phyloP scores from a whole-genome alignment of 768 basidiomycete genomes.

The Asterophora parasitica region DNA sequence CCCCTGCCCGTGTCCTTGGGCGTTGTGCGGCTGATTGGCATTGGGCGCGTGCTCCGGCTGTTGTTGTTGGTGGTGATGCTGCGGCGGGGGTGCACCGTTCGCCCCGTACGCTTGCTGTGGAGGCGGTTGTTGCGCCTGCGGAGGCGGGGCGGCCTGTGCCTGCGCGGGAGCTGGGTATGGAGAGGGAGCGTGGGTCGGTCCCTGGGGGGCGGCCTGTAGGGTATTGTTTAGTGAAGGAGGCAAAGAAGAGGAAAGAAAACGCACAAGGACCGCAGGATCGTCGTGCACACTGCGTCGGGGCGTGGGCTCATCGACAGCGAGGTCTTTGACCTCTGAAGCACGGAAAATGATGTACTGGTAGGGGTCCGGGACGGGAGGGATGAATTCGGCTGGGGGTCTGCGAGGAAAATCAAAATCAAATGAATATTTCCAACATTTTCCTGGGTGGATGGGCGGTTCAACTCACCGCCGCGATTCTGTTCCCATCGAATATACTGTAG shows the following conservation, averaged over 20 bases:
- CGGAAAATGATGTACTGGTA: conserved; percentile 91
- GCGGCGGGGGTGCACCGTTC: conserved; percentile 22
- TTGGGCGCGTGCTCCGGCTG: conserved; percentile 13
- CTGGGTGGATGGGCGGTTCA: neutral
- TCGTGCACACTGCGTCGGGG: conserved; percentile 65
- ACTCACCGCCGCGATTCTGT: conserved; percentile 78
- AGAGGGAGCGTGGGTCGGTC: conserved; percentile 5
- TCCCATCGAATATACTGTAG: conserved; percentile 78
- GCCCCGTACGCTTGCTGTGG: conserved; percentile 21
- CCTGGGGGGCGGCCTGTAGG: conserved; percentile 11
- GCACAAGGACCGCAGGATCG: conserved; percentile 74
- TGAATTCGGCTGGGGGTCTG: conserved; percentile 75
- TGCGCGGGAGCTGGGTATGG: conserved; percentile 9
- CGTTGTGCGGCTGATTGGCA: neutral
- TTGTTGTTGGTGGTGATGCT: conserved; percentile 12
- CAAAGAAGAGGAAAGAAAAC: conserved; percentile 11
- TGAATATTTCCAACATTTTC: neutral
- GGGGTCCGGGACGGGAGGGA: conserved; percentile 77
- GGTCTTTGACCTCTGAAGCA: conserved; percentile 84
- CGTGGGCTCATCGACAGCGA: conserved; percentile 73
- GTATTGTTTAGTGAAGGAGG: neutral
- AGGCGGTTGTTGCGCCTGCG: conserved; percentile 5
- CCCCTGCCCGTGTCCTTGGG: no score
- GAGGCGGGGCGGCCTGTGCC: conserved; percentile 10
- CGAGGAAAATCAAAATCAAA: neutral